Evolutionary conservation across 2,329 filamentous ascomycete genomes (phyloP).

Genomic region (Helotiales sp.): DNA sequence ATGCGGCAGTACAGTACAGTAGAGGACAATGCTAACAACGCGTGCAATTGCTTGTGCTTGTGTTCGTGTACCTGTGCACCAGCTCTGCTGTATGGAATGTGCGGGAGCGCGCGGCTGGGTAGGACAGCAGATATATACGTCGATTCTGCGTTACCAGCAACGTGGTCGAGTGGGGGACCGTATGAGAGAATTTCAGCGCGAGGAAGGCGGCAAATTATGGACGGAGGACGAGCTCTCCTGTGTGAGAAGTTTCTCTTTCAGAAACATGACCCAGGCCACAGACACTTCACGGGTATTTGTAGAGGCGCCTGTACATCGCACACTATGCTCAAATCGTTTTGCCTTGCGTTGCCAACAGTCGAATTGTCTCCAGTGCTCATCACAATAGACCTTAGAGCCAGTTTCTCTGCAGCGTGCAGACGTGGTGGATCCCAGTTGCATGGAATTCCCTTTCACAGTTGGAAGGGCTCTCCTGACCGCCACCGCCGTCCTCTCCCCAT

Average conservation of each 20-base stretch:
- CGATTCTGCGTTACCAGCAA: not conserved
- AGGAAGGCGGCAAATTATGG: not conserved
- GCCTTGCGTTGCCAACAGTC: constrained; percentile 13
- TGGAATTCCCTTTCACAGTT: constrained; percentile 1
- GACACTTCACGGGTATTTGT: constrained; percentile 16
- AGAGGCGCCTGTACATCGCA: constrained; percentile 5
- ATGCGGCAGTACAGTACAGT: too few species aligned
- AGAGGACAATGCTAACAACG: too few species aligned
- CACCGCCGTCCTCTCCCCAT: constrained; percentile 4
- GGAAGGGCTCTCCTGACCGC: constrained; percentile 12
- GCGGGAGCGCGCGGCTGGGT: not conserved
- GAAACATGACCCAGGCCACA: constrained; percentile 2
- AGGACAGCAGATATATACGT: constrained; percentile 1
- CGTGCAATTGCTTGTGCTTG: too few species aligned
- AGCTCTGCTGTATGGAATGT: not conserved
- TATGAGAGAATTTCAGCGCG: not conserved
- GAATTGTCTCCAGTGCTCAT: not conserved
- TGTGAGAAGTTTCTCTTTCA: constrained; percentile 8
- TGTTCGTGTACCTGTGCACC: not conserved
- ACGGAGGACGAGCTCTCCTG: not conserved
- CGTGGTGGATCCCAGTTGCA: constrained; percentile 12
- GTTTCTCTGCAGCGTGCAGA: constrained; percentile 7
- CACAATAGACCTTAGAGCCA: constrained; percentile 1
- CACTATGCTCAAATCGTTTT: constrained; percentile 13
- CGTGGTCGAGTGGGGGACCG: not conserved